Evolutionary conservation across 768 basidiomycete species (phyloP), one percentile per base, ranked within the genome.

Genomic region (Suillus cothurnatus): DNA sequence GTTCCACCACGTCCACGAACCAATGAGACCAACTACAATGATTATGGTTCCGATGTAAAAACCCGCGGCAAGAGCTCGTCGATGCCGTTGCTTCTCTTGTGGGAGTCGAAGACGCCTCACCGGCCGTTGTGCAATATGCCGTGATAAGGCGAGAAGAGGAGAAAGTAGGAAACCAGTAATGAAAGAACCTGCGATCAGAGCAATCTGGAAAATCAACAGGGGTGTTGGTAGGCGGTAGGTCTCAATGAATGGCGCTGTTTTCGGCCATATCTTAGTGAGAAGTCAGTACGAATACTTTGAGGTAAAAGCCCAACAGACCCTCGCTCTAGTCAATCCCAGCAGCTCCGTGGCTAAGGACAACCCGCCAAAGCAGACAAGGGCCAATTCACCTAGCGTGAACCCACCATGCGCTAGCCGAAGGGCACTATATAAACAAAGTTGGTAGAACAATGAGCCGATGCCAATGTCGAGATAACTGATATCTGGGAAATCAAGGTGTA

Each of bases 81-180:
- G 89, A 71, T 96, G 90, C 14, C 88, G 85, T 53, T 88, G 83
- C 72, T 95, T 95, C 74, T 96, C 91, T 62, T 90, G 85, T 0
- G 95, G 96, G 73, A 84, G 87, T 59, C 88, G 89, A 32, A 97
- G 85, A 14, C 96, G 91, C 69, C 83, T 88, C 66, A 88, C 85
- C 4, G 96, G 96, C 26, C 89, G 86, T 69, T 92, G 93, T 0
- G 96, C 95, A 69, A 95, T 91, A 74, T 95, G 90, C 2, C 97
- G 88, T 21, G 96, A 97, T 23, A 99, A 84, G 53, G 94, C 89
- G 21, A 99, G 89, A 49, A 99, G 81, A 0, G 97, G 97, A 0
- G 94, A 94, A n/a, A 99, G 85, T 9, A 98, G 80, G 77, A 98
- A 94, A 17, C 97, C 97, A n/a, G 89, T 89, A 38, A 99, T 80